Percentiles rank a stretch among this genome's conserved stretches.
Evolutionary conservation across 139 green algal genomes (phyloP).

Genomic region (Chlorella sorokiniana): DNA sequence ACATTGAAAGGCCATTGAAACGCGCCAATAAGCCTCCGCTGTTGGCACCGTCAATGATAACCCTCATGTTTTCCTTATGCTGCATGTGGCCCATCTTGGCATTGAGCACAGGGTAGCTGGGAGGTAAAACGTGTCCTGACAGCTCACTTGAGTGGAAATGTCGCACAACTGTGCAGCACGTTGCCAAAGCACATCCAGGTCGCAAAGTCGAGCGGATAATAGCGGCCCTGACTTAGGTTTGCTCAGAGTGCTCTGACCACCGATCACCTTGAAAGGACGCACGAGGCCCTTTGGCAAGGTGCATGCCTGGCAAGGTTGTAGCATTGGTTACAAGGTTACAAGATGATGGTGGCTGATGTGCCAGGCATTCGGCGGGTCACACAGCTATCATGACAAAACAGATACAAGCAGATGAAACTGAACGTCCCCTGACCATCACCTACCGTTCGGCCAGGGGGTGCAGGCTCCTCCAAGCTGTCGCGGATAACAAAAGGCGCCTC

Average conservation of each 20-base stretch:
- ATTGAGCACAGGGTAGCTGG: neutral
- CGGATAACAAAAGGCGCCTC: slow-evolving; percentile 13
- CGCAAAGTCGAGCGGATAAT: slow-evolving; percentile 46
- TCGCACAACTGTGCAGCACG: slow-evolving; percentile 53
- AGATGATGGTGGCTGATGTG: neutral
- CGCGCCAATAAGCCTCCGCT: slow-evolving; percentile 46
- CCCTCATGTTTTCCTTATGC: slow-evolving; percentile 47
- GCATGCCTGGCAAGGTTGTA: neutral
- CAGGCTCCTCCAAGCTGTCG: neutral
- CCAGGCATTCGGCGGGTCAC: neutral
- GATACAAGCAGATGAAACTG: too few relatives aligned
- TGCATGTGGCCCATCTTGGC: neutral
- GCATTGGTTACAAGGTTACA: neutral
- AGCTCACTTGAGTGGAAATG: slow-evolving; percentile 33
- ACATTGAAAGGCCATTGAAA: slow-evolving; percentile 43
- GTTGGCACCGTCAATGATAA: slow-evolving; percentile 42
- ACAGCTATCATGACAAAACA: too few relatives aligned
- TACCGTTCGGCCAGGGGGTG: too few relatives aligned
- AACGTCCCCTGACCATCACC: too few relatives aligned
- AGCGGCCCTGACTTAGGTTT: slow-evolving; percentile 33
- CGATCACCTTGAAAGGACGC: slow-evolving; percentile 36
- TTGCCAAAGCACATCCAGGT: slow-evolving; percentile 52
- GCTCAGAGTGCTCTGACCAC: neutral
- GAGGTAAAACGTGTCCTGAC: neutral
- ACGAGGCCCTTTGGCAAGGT: slow-evolving; percentile 17